Base-by-base conservation (phyloP, 371 early-diverging fungal species). In the Capniomyces stellatus region DNA sequence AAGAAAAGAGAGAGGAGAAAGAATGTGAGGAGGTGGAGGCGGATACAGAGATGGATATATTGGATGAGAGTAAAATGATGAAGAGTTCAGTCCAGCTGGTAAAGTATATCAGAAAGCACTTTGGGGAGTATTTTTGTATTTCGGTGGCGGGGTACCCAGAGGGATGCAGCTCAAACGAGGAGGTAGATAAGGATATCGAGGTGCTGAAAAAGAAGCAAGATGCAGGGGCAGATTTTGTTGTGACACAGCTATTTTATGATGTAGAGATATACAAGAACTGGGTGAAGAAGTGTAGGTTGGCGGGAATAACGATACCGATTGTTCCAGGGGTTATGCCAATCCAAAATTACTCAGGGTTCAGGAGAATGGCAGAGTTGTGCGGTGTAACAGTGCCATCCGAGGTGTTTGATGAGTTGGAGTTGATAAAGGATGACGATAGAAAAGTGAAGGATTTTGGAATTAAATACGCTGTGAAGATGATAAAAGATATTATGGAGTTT, bases 311-410 rank as follows among this genome's bases (percentile, higher is more conserved):
- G 18, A 76, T 79, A 48, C 95, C 95, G 35, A 91, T 94, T 46
- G 72, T 94, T 43, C 92, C 95, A 1, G 95, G 95, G 35, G 78
- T 94, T 54, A 89, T 94, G 83, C 92, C 92, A 44, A 92, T 94
- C 56, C 91, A 91, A 69, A 84, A 76, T 57, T 89, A 88, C 60
- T 73, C 73, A 29, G 85, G 87, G 13, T 88, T 91, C 70, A 76
- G 77, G 55, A 71, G 87, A 54, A 84, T 89, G 79, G 83, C 86
- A 43, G 75, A 83, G 15, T 82, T 88, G 64, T 83, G 83, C 65
- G 81, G 87, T 66, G 89, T 89, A 62, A 61, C 57, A 55, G 89
- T 94, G 6, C 95, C 95, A 35, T 72, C 81, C 58, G 67, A 76
- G 63, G 80, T 94, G 51, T 72, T 75, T 71, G 80, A 82, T 46